Conservation (phyloP, 2,329 filamentous ascomycete genomes). For the Tolypocladium tundrense region DNA sequence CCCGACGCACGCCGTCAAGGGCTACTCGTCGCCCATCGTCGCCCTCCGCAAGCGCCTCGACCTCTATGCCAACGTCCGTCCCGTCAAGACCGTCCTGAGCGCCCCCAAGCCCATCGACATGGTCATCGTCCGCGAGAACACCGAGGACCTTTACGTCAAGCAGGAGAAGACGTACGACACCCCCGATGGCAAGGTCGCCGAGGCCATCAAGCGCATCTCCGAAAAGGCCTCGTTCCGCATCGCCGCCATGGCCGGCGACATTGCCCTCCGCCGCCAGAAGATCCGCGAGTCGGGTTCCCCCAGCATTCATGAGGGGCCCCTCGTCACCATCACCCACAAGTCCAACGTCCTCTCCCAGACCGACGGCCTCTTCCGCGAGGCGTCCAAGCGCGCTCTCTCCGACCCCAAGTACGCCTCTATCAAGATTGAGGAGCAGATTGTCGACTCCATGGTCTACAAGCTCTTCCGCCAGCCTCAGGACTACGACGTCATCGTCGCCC, state of each 20-base stretch:
- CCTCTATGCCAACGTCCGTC: slow-evolving; percentile 94
- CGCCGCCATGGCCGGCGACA: slow-evolving; percentile 86
- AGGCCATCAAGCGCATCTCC: slow-evolving; percentile 96
- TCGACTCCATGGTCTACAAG: slow-evolving; percentile 99
- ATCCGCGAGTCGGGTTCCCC: slow-evolving; percentile 51
- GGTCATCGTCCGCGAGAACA: slow-evolving; percentile 98
- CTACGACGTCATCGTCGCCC: slow-evolving; percentile 97
- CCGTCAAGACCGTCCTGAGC: slow-evolving; percentile 73
- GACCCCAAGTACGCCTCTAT: slow-evolving; percentile 53
- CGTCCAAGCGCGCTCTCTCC: slow-evolving; percentile 63
- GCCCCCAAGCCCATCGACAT: slow-evolving; percentile 71
- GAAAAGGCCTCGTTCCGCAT: slow-evolving; percentile 79
- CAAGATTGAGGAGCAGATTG: slow-evolving; percentile 88
- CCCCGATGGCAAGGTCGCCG: slow-evolving; percentile 74
- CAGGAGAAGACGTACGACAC: slow-evolving; percentile 78
- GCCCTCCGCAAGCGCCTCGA: slow-evolving; percentile 90
- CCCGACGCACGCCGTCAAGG: slow-evolving; percentile 78
- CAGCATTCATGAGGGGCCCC: slow-evolving; percentile 56
- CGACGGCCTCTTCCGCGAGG: slow-evolving; percentile 86
- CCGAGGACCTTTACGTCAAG: slow-evolving; percentile 96
- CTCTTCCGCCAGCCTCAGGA: slow-evolving; percentile 90
- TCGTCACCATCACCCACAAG: slow-evolving; percentile 97
- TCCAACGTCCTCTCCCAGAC: slow-evolving; percentile 95
- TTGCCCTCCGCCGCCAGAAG: slow-evolving; percentile 77
- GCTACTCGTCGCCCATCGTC: slow-evolving; percentile 94